Percentiles rank a stretch among this genome's conserved stretches.
phyloP scores from a whole-genome alignment of 2,329 filamentous ascomycete species.

The Nemania abortiva region DNA sequence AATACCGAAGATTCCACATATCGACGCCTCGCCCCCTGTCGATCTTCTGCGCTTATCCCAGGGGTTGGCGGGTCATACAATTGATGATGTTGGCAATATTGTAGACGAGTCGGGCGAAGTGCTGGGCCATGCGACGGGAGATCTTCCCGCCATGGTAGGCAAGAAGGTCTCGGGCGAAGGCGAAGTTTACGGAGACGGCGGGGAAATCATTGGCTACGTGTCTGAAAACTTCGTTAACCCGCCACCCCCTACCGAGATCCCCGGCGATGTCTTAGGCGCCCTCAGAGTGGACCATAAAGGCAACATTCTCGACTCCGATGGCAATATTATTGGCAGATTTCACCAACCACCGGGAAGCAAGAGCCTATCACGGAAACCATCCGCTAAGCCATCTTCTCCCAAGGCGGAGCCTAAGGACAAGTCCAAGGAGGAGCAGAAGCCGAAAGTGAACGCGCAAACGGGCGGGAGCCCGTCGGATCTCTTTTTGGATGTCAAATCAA shows the following conservation, averaged over 20 bases:
- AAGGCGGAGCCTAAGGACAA: conserved; percentile 21
- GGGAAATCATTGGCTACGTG: conserved; percentile 60
- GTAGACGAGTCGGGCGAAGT: conserved; percentile 63
- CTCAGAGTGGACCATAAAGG: conserved; percentile 59
- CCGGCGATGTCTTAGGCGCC: conserved; percentile 48
- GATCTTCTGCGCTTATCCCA: conserved; percentile 53
- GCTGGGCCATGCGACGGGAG: conserved; percentile 65
- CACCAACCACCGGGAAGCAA: conserved; percentile 54
- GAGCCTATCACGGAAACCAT: conserved; percentile 36
- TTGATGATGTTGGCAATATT: conserved; percentile 68
- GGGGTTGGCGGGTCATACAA: conserved; percentile 60
- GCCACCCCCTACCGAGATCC: conserved; percentile 44
- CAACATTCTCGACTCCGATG: conserved; percentile 60
- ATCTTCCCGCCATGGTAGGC: conserved; percentile 67
- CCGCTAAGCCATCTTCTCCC: conserved; percentile 28
- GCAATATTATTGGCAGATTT: conserved; percentile 62
- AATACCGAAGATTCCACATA: conserved; percentile 58
- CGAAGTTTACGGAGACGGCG: conserved; percentile 60
- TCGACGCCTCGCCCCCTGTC: conserved; percentile 51
- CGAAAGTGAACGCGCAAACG: conserved; percentile 52
- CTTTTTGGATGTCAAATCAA: conserved; percentile 68
- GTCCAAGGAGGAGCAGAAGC: conserved; percentile 47
- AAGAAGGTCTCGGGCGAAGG: conserved; percentile 60
- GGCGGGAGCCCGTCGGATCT: conserved; percentile 64
- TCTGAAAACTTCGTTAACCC: conserved; percentile 55